Conservation (phyloP, 2,329 filamentous ascomycete genomes). For the Arthrobotrys megalospora region DNA sequence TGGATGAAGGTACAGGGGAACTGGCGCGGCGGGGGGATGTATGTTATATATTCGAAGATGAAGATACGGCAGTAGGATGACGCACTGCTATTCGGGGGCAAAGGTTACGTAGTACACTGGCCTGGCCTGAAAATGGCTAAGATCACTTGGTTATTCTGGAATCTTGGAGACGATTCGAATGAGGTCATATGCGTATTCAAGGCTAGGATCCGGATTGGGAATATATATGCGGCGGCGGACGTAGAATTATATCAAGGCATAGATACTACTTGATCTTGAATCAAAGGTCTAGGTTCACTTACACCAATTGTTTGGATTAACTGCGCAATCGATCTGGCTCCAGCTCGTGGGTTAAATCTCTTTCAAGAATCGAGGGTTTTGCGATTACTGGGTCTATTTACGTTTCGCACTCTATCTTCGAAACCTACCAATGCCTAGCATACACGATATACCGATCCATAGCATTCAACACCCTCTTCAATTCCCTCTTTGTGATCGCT, state of each 20-base stretch:
- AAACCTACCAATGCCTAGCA: constrained; percentile 76
- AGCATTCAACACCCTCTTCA: constrained; percentile 77
- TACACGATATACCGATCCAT: constrained; percentile 78
- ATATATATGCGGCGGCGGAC: constrained; percentile 18
- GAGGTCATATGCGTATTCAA: constrained; percentile 3
- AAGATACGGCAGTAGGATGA: neutral
- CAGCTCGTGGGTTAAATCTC: too few relatives aligned
- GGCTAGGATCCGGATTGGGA: neutral
- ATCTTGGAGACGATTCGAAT: constrained; percentile 4
- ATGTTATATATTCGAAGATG: neutral
- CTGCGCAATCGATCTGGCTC: too few relatives aligned
- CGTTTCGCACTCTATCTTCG: neutral
- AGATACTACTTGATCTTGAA: neutral
- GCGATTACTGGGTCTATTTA: neutral
- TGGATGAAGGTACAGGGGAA: neutral
- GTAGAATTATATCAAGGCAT: neutral
- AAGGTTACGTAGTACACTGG: neutral
- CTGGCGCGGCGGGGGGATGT: neutral
- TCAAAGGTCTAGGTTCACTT: neutral
- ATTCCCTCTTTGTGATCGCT: constrained; percentile 86
- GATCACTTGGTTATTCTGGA: neutral
- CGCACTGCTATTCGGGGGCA: neutral
- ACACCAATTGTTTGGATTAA: constrained; percentile 1
- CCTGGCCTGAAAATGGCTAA: neutral
- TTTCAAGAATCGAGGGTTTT: neutral